Conservation (phyloP, 257 asterid genomes). For the Nicotiana knightiana region DNA sequence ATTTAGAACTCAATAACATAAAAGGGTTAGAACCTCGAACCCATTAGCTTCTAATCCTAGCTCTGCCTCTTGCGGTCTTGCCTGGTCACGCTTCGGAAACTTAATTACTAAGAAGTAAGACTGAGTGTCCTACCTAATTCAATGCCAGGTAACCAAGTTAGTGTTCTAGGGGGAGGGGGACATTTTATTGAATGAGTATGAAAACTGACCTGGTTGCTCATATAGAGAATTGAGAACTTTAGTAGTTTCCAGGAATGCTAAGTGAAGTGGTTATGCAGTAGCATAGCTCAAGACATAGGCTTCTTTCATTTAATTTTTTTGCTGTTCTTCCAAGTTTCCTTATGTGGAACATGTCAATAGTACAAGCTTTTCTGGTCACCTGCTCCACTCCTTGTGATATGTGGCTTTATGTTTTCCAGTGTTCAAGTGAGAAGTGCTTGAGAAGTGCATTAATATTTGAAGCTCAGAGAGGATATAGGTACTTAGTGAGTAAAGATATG, state of each 20-base stretch:
- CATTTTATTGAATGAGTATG: not conserved
- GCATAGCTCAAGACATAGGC: not conserved
- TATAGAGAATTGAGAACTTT: not conserved
- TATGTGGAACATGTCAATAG: not conserved
- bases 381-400: not conserved
- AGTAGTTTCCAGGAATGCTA: not conserved
- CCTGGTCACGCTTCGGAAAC: too few relatives aligned
- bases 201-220: not conserved
- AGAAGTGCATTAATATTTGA: constrained; percentile 49
- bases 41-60: too few relatives aligned
- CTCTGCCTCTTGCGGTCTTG: too few relatives aligned
- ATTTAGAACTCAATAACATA: too few relatives aligned
- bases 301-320: not conserved
- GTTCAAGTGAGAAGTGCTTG: constrained; percentile 58
- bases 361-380: not conserved
- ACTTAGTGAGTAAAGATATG: constrained; percentile 36
- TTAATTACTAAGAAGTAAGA: not conserved
- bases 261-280: not conserved
- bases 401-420: constrained; percentile 37
- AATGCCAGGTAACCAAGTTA: not conserved
- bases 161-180: not conserved
- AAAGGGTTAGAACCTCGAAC: too few relatives aligned
- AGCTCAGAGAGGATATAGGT: constrained; percentile 47
- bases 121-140: not conserved
- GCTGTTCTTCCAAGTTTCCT: not conserved